phyloP scores from a whole-genome alignment of 306 rosid species.

The apple (Malus domestica) region DNA sequence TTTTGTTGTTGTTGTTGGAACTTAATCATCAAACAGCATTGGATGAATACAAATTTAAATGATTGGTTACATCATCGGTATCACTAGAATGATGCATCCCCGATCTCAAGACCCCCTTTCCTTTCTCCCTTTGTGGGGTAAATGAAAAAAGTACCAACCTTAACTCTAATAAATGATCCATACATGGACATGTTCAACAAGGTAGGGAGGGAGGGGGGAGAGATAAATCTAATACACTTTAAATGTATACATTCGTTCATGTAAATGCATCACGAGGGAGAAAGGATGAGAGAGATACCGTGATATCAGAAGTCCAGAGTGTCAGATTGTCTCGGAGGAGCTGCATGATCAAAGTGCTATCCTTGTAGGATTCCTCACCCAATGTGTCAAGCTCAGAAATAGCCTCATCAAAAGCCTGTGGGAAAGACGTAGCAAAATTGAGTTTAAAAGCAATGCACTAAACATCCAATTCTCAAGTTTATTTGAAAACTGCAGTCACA shows the following conservation, averaged over 20 bases:
- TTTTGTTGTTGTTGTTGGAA: background rate
- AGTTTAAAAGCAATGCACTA: background rate
- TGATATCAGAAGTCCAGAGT: slow-evolving; percentile 91
- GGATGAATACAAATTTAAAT: background rate
- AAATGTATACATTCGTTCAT: background rate
- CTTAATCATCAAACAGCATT: background rate
- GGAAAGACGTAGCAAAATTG: background rate
- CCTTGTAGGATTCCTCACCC: slow-evolving; percentile 98
- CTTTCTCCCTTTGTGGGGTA: background rate
- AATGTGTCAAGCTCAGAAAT: slow-evolving; percentile 84
- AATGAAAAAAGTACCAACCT: background rate
- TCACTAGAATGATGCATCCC: background rate
- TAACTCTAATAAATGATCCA: background rate
- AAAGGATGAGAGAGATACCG: slow-evolving; percentile 33
- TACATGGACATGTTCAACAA: background rate
- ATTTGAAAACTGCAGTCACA: background rate
- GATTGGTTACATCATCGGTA: background rate
- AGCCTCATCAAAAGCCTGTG: slow-evolving; percentile 93
- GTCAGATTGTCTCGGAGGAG: slow-evolving; percentile 94
- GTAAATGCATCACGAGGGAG: background rate
- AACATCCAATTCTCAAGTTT: background rate
- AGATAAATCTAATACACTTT: no score
- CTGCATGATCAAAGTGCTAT: slow-evolving; percentile 93
- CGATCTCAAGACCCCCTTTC: background rate
- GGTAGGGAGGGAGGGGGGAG: background rate